These are phyloP conservation scores for Artemisia tridentata DNA, from an alignment of 129 eudicot species.

Conservation along the genomic window DNA sequence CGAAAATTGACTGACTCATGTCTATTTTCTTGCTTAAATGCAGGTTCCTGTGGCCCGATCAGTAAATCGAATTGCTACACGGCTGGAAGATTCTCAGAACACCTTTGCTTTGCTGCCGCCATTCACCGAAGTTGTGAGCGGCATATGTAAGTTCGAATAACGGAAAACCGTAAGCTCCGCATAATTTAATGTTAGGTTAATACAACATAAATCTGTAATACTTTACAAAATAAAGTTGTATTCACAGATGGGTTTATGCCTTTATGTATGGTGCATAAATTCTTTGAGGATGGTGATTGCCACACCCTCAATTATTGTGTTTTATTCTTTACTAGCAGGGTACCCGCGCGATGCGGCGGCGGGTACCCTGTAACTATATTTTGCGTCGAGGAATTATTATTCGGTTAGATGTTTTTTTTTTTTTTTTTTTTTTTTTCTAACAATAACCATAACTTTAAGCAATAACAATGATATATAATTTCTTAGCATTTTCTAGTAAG, in stretches of 20 bases:
- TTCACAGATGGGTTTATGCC: not conserved
- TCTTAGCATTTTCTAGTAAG: too few relatives aligned
- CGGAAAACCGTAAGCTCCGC: too few relatives aligned
- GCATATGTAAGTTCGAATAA: constrained; percentile 65
- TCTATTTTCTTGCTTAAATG: constrained; percentile 10
- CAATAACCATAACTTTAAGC: too few relatives aligned
- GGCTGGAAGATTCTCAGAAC: constrained; percentile 93
- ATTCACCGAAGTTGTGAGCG: constrained; percentile 96
- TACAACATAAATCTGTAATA: not conserved
- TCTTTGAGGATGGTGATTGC: too few relatives aligned
- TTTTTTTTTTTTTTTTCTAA: too few relatives aligned
- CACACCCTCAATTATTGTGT: too few relatives aligned
- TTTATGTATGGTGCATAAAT: not conserved
- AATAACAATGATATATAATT: too few relatives aligned
- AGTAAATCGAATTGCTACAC: constrained; percentile 88
- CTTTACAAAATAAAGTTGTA: not conserved
- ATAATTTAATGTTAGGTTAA: not conserved
- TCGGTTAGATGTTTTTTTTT: too few relatives aligned
- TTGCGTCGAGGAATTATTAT: too few relatives aligned
- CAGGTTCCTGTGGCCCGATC: constrained; percentile 96
- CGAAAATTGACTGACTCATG: constrained; percentile 3
- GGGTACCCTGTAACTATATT: too few relatives aligned
- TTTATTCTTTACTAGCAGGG: too few relatives aligned
- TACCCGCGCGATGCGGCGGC: too few relatives aligned
- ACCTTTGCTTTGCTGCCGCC: constrained; percentile 93